These are phyloP conservation scores for Phytophthora uliginosa DNA, from an alignment of 352 stramenopile species.

Conservation along the genomic window DNA sequence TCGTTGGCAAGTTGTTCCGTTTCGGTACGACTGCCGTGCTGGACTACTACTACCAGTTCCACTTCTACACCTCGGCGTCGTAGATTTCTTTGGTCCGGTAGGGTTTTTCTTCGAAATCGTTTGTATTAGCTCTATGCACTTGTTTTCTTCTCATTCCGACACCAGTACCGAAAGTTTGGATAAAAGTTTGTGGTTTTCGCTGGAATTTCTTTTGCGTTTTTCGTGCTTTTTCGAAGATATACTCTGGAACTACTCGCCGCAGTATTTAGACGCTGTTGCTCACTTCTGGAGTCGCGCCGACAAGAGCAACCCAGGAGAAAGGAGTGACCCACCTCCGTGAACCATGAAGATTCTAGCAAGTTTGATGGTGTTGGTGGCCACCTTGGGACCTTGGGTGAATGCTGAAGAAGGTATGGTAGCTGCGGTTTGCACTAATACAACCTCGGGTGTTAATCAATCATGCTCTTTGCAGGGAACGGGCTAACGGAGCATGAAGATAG, in stretches of 20 bases:
- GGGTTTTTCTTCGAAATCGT: conserved; percentile 9
- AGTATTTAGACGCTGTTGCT: no score
- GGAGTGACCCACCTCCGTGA: neutral
- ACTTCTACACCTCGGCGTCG: conserved; percentile 91
- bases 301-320: no score
- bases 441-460: neutral
- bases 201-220: neutral
- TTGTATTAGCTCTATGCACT: conserved; percentile 19
- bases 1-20: conserved; percentile 78
- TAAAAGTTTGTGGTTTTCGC: conserved; percentile 3
- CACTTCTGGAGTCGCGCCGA: no score
- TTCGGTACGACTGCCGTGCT: conserved; percentile 74
- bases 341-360: neutral
- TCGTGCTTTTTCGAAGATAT: conserved; percentile 7
- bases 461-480: neutral
- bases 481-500: neutral
- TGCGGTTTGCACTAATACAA: neutral
- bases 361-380: neutral
- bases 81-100: conserved; percentile 44
- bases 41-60: conserved; percentile 89
- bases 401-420: neutral
- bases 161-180: neutral
- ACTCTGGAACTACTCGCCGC: neutral
- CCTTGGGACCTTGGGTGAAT: neutral
- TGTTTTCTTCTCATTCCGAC: neutral